phyloP scores from a whole-genome alignment of 2,329 filamentous ascomycete species.

The Didymella exigua region DNA sequence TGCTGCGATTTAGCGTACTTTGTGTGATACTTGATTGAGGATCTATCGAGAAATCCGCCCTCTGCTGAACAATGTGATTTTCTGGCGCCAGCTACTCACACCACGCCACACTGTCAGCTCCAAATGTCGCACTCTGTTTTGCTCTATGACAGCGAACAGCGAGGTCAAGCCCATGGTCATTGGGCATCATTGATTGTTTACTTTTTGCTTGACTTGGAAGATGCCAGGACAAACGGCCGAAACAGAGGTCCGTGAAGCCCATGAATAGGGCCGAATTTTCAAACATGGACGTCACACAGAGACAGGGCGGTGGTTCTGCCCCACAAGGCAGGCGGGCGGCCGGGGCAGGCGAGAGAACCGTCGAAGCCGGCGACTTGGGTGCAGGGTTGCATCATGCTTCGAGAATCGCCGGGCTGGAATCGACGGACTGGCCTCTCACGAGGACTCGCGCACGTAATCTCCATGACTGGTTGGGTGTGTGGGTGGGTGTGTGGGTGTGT shows the following conservation, averaged over 20 bases:
- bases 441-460: not conserved
- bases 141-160: no score
- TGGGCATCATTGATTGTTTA: not conserved
- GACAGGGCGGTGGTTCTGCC: not conserved
- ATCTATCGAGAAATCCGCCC: no score
- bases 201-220: not conserved
- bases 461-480: not conserved
- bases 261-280: not conserved
- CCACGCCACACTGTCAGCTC: no score
- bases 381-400: not conserved
- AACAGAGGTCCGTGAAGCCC: not conserved
- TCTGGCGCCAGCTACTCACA: no score
- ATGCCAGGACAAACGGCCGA: not conserved
- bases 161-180: no score
- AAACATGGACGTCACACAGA: not conserved
- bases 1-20: conserved; percentile 3
- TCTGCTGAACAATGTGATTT: no score
- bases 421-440: not conserved
- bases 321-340: not conserved
- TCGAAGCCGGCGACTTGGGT: not conserved
- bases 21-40: conserved; percentile 20
- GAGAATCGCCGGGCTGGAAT: not conserved
- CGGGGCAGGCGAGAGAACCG: not conserved
- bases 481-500: not conserved
- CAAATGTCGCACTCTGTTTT: no score